Percentiles rank a stretch among this genome's conserved stretches.
Conservation (phyloP, 192 early-diverging fungal genomes). For the Linnemannia elongata region DNA sequence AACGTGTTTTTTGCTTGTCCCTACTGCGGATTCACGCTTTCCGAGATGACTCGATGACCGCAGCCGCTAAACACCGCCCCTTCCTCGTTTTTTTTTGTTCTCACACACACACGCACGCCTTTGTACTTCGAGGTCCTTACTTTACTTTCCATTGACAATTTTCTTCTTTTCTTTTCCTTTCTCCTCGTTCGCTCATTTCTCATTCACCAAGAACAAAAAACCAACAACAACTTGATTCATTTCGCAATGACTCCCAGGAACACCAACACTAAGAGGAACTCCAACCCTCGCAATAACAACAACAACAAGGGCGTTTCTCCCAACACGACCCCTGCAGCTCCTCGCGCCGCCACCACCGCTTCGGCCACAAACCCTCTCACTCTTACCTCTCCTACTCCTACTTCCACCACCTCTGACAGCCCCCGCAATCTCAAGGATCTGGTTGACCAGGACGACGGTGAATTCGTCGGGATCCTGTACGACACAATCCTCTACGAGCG, state of each 20-base stretch:
- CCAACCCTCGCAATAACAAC: background rate
- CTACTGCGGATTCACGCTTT: background rate
- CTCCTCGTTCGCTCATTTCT: background rate
- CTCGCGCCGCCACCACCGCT: background rate
- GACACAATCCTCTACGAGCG: conserved; percentile 48
- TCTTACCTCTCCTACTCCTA: background rate
- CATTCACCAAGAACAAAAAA: background rate
- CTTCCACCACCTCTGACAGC: background rate
- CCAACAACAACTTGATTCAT: background rate
- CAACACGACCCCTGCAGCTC: background rate
- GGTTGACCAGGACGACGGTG: conserved; percentile 15
- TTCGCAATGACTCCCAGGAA: background rate
- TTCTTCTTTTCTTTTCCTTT: background rate
- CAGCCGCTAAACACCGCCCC: background rate
- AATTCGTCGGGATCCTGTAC: conserved; percentile 37
- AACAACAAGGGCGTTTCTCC: background rate
- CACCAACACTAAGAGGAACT: background rate
- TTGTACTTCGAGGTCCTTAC: background rate
- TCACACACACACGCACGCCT: background rate
- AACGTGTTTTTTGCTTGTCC: background rate
- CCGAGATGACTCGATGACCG: background rate
- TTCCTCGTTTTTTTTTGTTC: background rate
- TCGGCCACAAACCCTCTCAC: background rate
- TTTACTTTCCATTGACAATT: background rate
- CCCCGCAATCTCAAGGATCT: background rate